A percentile compares a stretch with the other conserved stretches of the same genome.
phyloP scores from a whole-genome alignment of 2,329 filamentous ascomycete species.

The Penicillium sp. region DNA sequence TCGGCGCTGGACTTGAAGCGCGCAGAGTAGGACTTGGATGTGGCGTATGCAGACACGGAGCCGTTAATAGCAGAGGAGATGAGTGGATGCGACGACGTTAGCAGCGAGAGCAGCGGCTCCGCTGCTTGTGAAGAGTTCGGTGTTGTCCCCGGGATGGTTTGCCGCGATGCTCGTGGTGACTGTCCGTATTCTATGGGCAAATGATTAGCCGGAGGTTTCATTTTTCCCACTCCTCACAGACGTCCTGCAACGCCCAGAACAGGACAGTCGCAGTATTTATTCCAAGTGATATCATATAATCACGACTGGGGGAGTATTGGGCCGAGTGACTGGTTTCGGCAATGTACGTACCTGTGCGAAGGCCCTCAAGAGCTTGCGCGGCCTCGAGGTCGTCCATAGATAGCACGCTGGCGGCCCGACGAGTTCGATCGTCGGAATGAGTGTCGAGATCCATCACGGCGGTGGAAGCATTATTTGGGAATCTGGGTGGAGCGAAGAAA shows the following conservation, averaged over 20 bases:
- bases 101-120: conserved; percentile 80
- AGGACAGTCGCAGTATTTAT: background rate
- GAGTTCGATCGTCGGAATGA: conserved; percentile 41
- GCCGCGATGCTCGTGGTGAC: conserved; percentile 55
- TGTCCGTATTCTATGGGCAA: conserved; percentile 63
- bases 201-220: conserved; percentile 9
- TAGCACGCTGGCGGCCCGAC: conserved; percentile 47
- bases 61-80: conserved; percentile 82
- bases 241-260: background rate
- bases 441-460: conserved; percentile 44
- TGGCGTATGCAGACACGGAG: conserved; percentile 81
- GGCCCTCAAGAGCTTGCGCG: conserved; percentile 73
- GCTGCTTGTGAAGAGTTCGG: conserved; percentile 55
- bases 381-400: conserved; percentile 58
- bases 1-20: conserved; percentile 87
- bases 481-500: conserved; percentile 14
- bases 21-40: conserved; percentile 86
- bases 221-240: background rate
- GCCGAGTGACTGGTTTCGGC: background rate
- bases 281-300: background rate
- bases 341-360: conserved; percentile 69
- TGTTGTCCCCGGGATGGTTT: conserved; percentile 33
- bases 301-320: background rate
- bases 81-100: conserved; percentile 85
- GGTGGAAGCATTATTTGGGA: conserved; percentile 21